Conservation (phyloP, 345 rosid genomes). For the Microcos paniculata region DNA sequence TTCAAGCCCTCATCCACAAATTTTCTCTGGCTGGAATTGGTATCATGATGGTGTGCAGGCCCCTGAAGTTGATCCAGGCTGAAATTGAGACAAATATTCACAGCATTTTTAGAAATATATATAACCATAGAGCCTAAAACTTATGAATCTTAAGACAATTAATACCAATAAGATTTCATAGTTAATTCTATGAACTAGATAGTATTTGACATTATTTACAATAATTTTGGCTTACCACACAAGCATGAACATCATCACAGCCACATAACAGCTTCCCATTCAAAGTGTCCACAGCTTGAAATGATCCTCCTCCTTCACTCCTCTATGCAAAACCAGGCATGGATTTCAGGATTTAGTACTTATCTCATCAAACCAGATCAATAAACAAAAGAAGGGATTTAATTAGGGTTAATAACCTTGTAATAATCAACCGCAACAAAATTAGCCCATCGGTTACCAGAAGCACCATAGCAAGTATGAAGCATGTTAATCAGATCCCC, state of each 20-base stretch:
- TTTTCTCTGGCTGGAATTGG: neutral
- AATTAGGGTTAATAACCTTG: slow-evolving; percentile 33
- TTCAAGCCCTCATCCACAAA: neutral
- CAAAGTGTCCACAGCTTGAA: slow-evolving; percentile 58
- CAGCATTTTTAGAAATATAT: neutral
- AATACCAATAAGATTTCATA: neutral
- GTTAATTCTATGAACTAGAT: neutral
- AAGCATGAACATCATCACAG: slow-evolving; percentile 41
- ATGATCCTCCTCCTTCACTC: slow-evolving; percentile 67
- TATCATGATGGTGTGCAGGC: slow-evolving; percentile 31
- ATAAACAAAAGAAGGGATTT: neutral
- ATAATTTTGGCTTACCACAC: slow-evolving; percentile 27
- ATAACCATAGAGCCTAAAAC: neutral
- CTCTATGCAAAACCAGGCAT: slow-evolving; percentile 37
- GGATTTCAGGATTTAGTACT: neutral
- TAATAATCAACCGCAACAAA: slow-evolving; percentile 61
- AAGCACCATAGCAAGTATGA: slow-evolving; percentile 42
- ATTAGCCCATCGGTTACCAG: slow-evolving; percentile 63
- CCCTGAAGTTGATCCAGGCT: slow-evolving; percentile 47
- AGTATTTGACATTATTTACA: neutral
- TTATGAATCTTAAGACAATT: neutral
- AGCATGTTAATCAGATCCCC: slow-evolving; percentile 50
- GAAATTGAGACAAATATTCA: slow-evolving; percentile 8
- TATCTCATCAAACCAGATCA: neutral
- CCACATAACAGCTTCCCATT: slow-evolving; percentile 61